phyloP scores from a whole-genome alignment of 2,329 filamentous ascomycete genomes.

The Thelonectria discophora region DNA sequence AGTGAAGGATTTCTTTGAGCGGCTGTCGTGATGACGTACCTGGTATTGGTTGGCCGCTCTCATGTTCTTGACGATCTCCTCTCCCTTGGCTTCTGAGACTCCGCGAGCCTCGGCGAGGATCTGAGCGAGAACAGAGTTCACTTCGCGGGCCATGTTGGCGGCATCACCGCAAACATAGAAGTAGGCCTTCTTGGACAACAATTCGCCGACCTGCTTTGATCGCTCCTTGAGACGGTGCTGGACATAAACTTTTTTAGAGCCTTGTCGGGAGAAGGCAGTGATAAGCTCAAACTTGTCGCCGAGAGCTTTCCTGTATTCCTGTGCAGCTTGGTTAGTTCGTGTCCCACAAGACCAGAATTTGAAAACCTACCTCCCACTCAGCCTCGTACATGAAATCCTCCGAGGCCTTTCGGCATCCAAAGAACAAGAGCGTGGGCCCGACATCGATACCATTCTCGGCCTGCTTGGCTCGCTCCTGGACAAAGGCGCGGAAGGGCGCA shows the following conservation, averaged over 20 bases:
- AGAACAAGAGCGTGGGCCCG: constrained; percentile 90
- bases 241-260: constrained; percentile 91
- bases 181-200: constrained; percentile 87
- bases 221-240: constrained; percentile 90
- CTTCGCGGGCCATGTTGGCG: constrained; percentile 94
- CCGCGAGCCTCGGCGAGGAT: constrained; percentile 87
- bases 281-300: constrained; percentile 91
- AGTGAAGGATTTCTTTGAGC: constrained; percentile 23
- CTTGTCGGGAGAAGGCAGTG: constrained; percentile 94
- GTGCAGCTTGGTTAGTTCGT: constrained; percentile 40
- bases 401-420: constrained; percentile 85
- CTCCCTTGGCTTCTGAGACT: constrained; percentile 84
- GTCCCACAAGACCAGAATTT: no score
- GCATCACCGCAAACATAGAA: constrained; percentile 99
- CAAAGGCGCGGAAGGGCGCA: constrained; percentile 93
- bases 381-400: constrained; percentile 94
- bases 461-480: constrained; percentile 90
- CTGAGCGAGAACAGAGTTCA: constrained; percentile 85
- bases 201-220: constrained; percentile 84
- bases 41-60: constrained; percentile 95
- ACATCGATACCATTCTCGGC: constrained; percentile 82
- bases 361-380: constrained; percentile 84
- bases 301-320: constrained; percentile 85
- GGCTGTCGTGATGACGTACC: constrained; percentile 60
- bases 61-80: constrained; percentile 98